A percentile compares a stretch with the other conserved stretches of the same genome.
These are phyloP conservation scores for Talaromyces sp. DNA, from an alignment of 2,329 filamentous ascomycete genomes.

Conservation along the genomic window DNA sequence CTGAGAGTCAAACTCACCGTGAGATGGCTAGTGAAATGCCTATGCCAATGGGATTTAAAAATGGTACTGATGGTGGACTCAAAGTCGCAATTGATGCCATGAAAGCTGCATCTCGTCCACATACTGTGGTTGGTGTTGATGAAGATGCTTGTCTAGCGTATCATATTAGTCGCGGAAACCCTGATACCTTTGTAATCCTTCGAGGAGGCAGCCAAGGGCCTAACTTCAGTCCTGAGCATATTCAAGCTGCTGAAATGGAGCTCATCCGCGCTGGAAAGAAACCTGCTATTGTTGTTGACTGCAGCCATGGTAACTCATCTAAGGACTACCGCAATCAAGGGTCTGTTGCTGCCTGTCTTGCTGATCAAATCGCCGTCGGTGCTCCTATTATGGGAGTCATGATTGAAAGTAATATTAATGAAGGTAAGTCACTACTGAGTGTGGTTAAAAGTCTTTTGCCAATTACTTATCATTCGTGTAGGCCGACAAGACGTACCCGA, in stretches of 20 bases:
- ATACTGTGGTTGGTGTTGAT: conserved; percentile 6
- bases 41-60: conserved; percentile 7
- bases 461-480: conserved; percentile 1
- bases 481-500: conserved; percentile 5
- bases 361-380: conserved; percentile 6
- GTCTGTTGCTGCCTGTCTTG: conserved; percentile 6
- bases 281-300: conserved; percentile 5
- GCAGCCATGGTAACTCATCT: conserved; percentile 10
- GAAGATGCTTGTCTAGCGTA: conserved; percentile 4
- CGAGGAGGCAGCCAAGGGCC: conserved; percentile 9
- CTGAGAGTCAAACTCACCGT: conserved; percentile 9
- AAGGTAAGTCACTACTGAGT: background rate
- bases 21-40: conserved; percentile 10
- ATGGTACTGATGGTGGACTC: conserved; percentile 7
- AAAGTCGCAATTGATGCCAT: conserved; percentile 7
- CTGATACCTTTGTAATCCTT: conserved; percentile 12
- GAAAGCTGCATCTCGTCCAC: conserved; percentile 3
- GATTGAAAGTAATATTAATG: conserved; percentile 9
- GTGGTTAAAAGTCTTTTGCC: background rate
- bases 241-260: conserved; percentile 6
- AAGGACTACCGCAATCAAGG: conserved; percentile 8
- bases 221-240: conserved; percentile 4
- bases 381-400: conserved; percentile 9
- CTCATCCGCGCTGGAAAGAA: conserved; percentile 6
- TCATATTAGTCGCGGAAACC: conserved; percentile 4